Base-by-base conservation (phyloP, 176 grass and related monocot genomes). In the Canna indica region DNA sequence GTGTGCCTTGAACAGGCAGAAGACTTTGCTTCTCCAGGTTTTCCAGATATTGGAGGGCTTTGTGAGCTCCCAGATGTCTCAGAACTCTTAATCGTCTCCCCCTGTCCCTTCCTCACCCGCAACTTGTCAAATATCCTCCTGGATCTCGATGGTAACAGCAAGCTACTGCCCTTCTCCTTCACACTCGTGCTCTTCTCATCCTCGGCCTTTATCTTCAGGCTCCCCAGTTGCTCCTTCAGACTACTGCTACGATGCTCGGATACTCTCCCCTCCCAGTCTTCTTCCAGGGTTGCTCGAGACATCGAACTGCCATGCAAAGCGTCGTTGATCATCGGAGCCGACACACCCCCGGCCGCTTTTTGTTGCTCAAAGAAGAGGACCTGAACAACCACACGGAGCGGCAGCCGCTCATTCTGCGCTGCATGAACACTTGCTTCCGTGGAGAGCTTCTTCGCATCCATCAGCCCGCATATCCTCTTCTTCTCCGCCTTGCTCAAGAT, bases 311-410 rank as follows among this genome's bases (percentile, higher is more conserved):
- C 79, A 6, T 71, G 66, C 16, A 12, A 65, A 25, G 29, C 45
- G 7, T 79, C 32, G 13, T 72, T 64, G 3, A 73, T 46, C 22
- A 64, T 77, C 63, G 80, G n/a, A 0, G 67, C 68, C 7, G 3
- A 29, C 9, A 35, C 2, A 16, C 42, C 46, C 9, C 70, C 9
- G 0, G 84, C 52, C 7, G 82, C 70, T 12, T 81, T 86, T 27
- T 88, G 63, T 78, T 94, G 95, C 70, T 99, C 90, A 41, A 99
- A 99, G 84, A 94, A 99, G 66, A 99, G 86, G 22, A 94, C 95
- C 75, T 94, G 95, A 26, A 99, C 95, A 74, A 99, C 90, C 38
- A 90, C 77, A 57, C 95, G 82, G 29, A 99, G 95, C 7, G 90
- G 95, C 61, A 99, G 77, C 53, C 87, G 75, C 66, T 99, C 95